phyloP scores from a whole-genome alignment of 768 basidiomycete genomes.

The Lyophyllum atratum region DNA sequence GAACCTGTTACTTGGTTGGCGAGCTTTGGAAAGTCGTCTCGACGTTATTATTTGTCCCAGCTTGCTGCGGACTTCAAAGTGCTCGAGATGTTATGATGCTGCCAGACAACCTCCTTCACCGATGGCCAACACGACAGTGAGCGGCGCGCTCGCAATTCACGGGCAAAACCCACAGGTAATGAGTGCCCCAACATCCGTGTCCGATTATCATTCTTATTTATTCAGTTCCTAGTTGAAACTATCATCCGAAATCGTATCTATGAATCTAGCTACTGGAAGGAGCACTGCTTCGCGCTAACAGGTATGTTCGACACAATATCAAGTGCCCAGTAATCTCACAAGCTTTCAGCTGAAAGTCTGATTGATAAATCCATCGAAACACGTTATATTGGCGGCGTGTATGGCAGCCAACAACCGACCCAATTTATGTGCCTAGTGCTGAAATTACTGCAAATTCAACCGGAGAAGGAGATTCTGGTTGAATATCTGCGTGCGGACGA shows the following conservation, averaged over 20 bases:
- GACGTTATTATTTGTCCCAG: neutral
- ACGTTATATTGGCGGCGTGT: slow-evolving; percentile 87
- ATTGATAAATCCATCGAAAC: slow-evolving; percentile 92
- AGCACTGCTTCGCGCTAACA: slow-evolving; percentile 96
- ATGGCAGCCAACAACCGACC: slow-evolving; percentile 93
- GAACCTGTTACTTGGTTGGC: too few species aligned
- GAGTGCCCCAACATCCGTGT: neutral
- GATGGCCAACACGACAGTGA: slow-evolving; percentile 94
- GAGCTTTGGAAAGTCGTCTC: too few species aligned
- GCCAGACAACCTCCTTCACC: slow-evolving; percentile 18
- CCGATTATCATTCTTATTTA: slow-evolving; percentile 16
- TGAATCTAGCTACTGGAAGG: slow-evolving; percentile 95
- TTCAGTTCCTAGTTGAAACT: slow-evolving; percentile 90
- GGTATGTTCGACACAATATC: slow-evolving; percentile 45
- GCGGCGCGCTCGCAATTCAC: slow-evolving; percentile 87
- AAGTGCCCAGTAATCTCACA: neutral
- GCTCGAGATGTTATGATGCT: neutral
- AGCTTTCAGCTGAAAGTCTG: slow-evolving; percentile 74
- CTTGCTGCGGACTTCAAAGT: neutral
- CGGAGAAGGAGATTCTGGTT: slow-evolving; percentile 94
- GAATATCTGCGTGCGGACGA: slow-evolving; percentile 97
- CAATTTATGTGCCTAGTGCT: slow-evolving; percentile 91
- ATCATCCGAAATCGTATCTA: slow-evolving; percentile 96
- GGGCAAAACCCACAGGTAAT: slow-evolving; percentile 95
- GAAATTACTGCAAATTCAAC: slow-evolving; percentile 95